Percentiles rank a stretch among this genome's conserved stretches.
phyloP scores from a whole-genome alignment of 1,284 basidiomycete genomes.

The Dichomitus squalens region DNA sequence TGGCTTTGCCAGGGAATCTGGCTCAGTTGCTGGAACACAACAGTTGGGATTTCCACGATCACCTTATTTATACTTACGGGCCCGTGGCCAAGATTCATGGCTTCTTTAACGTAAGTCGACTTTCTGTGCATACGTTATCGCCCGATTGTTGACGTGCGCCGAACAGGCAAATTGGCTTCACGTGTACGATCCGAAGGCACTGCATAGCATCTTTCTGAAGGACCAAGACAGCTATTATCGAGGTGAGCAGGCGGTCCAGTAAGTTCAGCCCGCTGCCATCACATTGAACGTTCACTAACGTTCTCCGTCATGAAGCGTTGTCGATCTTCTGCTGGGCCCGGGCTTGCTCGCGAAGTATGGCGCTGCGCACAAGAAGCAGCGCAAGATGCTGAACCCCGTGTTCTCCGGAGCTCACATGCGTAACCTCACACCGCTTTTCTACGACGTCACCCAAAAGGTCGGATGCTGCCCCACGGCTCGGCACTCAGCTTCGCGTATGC shows the following conservation, averaged over 20 bases:
- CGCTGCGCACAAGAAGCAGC: slow-evolving; percentile 23
- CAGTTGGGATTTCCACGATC: background rate
- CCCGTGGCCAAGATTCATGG: background rate
- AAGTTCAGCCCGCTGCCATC: background rate
- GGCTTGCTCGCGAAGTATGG: slow-evolving; percentile 11
- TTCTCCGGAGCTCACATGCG: slow-evolving; percentile 32
- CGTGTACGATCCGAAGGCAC: slow-evolving; percentile 28
- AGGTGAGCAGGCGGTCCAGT: background rate
- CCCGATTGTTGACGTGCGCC: background rate
- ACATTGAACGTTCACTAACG: background rate
- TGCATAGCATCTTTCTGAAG: slow-evolving; percentile 33
- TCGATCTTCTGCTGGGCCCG: slow-evolving; percentile 1
- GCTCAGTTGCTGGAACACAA: slow-evolving; percentile 1
- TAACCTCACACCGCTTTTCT: slow-evolving; percentile 26
- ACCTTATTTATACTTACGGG: slow-evolving; percentile 1
- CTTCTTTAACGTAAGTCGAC: background rate
- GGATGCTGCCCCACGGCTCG: background rate
- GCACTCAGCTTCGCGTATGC: background rate
- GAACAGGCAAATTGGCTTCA: slow-evolving; percentile 21
- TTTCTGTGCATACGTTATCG: background rate
- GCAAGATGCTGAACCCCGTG: slow-evolving; percentile 32
- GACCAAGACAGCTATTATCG: slow-evolving; percentile 33
- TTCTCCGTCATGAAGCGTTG: background rate
- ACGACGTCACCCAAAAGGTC: slow-evolving; percentile 26
- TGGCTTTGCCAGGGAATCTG: background rate